These are phyloP conservation scores for Ascochyta pisi DNA, from an alignment of 2,329 filamentous ascomycete genomes.

Conservation along the genomic window DNA sequence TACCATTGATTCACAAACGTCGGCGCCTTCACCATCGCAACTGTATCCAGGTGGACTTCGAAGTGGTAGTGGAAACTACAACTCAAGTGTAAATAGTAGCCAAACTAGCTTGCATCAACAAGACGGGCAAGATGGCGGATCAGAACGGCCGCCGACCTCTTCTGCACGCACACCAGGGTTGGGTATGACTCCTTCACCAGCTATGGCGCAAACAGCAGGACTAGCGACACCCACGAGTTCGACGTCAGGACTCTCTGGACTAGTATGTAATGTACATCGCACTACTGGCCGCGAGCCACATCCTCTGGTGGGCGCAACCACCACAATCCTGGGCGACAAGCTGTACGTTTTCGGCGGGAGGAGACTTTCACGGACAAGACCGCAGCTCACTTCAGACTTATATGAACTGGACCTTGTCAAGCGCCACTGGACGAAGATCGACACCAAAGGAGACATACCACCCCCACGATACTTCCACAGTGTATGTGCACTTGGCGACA, in stretches of 20 bases:
- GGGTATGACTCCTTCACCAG: constrained; percentile 54
- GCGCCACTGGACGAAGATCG: constrained; percentile 91
- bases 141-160: constrained; percentile 43
- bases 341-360: constrained; percentile 96
- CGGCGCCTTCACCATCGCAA: constrained; percentile 53
- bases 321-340: constrained; percentile 92
- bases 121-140: constrained; percentile 51
- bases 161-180: constrained; percentile 46
- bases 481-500: constrained; percentile 90
- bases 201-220: constrained; percentile 47
- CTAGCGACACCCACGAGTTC: constrained; percentile 50
- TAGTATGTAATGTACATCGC: constrained; percentile 74
- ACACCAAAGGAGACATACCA: constrained; percentile 83
- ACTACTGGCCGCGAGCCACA: constrained; percentile 93
- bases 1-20: constrained; percentile 56
- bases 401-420: constrained; percentile 92
- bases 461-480: constrained; percentile 97
- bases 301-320: constrained; percentile 91
- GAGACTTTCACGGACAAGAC: constrained; percentile 81
- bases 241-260: constrained; percentile 68
- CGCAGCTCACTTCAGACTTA: constrained; percentile 85
- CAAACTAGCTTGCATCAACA: constrained; percentile 55
- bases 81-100: constrained; percentile 54
- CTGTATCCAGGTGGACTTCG: constrained; percentile 46
- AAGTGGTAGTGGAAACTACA: constrained; percentile 45